phyloP scores from a whole-genome alignment of 2,329 filamentous ascomycete species.

The Elsinoe ampelina region DNA sequence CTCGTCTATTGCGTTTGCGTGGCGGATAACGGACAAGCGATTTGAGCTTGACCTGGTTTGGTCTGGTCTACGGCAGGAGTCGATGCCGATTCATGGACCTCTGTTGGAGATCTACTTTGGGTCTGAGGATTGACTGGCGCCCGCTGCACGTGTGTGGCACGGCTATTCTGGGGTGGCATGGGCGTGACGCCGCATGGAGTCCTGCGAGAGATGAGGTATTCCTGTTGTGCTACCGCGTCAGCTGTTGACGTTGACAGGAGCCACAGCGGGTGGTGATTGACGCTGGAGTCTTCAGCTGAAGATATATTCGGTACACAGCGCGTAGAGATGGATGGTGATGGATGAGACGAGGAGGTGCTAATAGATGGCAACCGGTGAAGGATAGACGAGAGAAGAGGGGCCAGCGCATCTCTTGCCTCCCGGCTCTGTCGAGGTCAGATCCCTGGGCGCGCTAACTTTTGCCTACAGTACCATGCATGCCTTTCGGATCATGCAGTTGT shows the following conservation, averaged over 20 bases:
- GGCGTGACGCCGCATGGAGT: conserved; percentile 3
- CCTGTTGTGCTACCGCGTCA: neutral
- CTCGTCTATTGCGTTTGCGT: too few relatives aligned
- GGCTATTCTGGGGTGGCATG: neutral
- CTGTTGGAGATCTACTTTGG: neutral
- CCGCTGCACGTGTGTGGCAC: conserved; percentile 10
- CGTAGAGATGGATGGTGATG: neutral
- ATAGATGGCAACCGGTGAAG: neutral
- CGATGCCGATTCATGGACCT: neutral
- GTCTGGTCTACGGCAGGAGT: too few relatives aligned
- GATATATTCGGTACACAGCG: neutral
- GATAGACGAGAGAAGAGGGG: conserved; percentile 1
- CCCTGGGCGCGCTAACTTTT: neutral
- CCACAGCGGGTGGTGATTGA: conserved; percentile 1
- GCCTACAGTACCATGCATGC: neutral
- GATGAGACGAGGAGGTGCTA: neutral
- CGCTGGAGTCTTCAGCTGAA: neutral
- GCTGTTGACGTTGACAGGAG: neutral
- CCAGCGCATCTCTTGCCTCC: neutral
- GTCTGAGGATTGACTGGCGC: neutral
- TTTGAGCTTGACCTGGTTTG: too few relatives aligned
- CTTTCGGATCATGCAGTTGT: neutral
- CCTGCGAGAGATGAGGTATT: neutral
- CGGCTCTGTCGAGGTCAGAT: neutral
- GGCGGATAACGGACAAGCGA: too few relatives aligned